Evolutionary conservation across 371 early-diverging fungal genomes (phyloP).

Genomic region (Circinella umbellata): DNA sequence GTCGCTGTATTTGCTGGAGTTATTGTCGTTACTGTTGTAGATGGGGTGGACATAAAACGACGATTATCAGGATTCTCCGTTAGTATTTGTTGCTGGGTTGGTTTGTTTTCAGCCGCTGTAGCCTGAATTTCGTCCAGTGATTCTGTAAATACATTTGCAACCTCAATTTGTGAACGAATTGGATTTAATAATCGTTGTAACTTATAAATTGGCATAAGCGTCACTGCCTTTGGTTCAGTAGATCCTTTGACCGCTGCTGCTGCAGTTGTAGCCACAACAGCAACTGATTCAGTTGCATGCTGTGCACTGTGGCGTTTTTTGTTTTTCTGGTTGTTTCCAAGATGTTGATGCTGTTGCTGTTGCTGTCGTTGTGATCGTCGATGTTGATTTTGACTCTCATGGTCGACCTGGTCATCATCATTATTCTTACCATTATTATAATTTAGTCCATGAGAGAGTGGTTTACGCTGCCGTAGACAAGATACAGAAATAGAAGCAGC

Average conservation of each 20-base stretch:
- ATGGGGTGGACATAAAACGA: background rate
- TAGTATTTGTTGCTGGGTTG: background rate
- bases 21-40: background rate
- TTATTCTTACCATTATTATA: too few species aligned
- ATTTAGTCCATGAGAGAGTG: background rate
- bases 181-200: conserved; percentile 17
- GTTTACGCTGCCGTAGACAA: background rate
- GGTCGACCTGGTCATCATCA: too few species aligned
- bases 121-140: conserved; percentile 16
- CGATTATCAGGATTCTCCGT: background rate
- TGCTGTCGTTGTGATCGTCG: background rate
- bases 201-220: conserved; percentile 17
- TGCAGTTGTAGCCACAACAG: background rate
- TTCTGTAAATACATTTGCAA: conserved; percentile 10
- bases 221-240: background rate
- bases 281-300: background rate
- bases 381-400: background rate
- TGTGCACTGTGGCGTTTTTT: background rate
- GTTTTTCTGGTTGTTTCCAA: background rate
- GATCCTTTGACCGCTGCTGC: background rate
- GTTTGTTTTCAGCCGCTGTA: background rate
- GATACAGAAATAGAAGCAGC: conserved; percentile 15
- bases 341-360: background rate
- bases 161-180: conserved; percentile 19
- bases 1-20: too few species aligned